These are phyloP conservation scores for Hanseniaspora mollemarum DNA, from an alignment of 805 yeast species.

Conservation along the genomic window DNA sequence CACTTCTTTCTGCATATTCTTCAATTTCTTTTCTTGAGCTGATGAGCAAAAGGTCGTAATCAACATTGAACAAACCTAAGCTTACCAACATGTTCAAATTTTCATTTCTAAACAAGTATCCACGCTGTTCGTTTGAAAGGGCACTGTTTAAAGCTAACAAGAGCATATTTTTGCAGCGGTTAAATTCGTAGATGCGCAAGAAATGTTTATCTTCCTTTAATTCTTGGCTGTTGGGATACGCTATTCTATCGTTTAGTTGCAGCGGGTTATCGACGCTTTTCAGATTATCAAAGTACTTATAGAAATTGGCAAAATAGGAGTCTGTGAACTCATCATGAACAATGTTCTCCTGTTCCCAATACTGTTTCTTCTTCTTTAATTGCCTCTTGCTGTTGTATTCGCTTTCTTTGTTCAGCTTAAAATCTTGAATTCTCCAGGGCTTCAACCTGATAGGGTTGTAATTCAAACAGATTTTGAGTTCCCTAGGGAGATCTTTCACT, in stretches of 20 bases:
- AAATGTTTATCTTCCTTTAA: slow-evolving; percentile 4
- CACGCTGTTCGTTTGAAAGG: background rate
- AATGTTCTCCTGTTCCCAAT: slow-evolving; percentile 5
- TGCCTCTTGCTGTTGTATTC: background rate
- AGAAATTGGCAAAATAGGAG: slow-evolving; percentile 1
- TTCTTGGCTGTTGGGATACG: slow-evolving; percentile 11
- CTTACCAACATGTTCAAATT: background rate
- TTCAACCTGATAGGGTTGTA: slow-evolving; percentile 14
- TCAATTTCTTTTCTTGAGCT: slow-evolving; percentile 2
- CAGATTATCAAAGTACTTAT: slow-evolving; percentile 14
- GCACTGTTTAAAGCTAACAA: background rate
- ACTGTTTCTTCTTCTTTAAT: slow-evolving; percentile 7
- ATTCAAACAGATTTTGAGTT: background rate
- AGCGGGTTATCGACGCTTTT: slow-evolving; percentile 11
- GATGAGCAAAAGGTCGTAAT: background rate
- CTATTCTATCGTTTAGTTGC: slow-evolving; percentile 7
- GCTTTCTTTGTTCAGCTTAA: slow-evolving; percentile 9
- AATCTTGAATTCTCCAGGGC: slow-evolving; percentile 15
- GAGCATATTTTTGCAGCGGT: slow-evolving; percentile 6
- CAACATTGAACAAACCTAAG: background rate
- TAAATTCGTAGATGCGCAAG: background rate
- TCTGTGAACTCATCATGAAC: background rate
- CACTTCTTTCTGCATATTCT: background rate
- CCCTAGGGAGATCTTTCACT: background rate
- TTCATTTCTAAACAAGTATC: background rate